These are phyloP conservation scores for Pelagophyceae sp. DNA, from an alignment of 352 stramenopile species.

Conservation along the genomic window DNA sequence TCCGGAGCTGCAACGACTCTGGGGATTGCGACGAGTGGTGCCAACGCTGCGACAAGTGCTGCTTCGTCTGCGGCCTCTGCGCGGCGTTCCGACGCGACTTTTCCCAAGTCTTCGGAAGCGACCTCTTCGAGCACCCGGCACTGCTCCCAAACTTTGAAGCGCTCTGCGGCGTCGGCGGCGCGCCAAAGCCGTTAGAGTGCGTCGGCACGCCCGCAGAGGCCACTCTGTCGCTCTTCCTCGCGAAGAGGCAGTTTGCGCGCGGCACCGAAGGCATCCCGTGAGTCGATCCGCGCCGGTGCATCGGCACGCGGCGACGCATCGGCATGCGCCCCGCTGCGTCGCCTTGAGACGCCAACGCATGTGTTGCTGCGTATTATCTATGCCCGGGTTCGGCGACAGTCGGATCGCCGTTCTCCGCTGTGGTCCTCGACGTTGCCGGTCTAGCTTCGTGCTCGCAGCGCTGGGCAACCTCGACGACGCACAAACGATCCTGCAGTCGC, in stretches of 20 bases:
- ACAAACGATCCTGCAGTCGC: background rate
- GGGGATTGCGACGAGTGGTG: constrained; percentile 8
- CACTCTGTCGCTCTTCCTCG: background rate
- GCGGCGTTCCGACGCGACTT: background rate
- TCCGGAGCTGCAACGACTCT: constrained; percentile 20
- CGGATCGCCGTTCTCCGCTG: too few relatives aligned
- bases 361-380: too few relatives aligned
- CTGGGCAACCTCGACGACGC: background rate
- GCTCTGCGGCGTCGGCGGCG: background rate
- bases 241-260: too few relatives aligned
- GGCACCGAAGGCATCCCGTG: too few relatives aligned
- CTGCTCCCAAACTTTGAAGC: background rate
- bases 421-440: too few relatives aligned
- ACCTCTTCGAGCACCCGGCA: background rate
- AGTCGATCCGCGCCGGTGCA: too few relatives aligned
- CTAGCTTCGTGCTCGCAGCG: background rate
- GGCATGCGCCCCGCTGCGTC: too few relatives aligned
- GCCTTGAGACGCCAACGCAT: too few relatives aligned
- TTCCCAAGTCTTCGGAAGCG: background rate
- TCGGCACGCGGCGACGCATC: too few relatives aligned
- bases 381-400: too few relatives aligned
- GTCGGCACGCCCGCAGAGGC: constrained; percentile 13
- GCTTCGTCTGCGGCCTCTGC: background rate
- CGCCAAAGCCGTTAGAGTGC: constrained; percentile 3
- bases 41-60: constrained; percentile 9